Evolutionary conservation across 371 early-diverging fungal genomes (phyloP).

Genomic region (Sanchytrium tribonematis): DNA sequence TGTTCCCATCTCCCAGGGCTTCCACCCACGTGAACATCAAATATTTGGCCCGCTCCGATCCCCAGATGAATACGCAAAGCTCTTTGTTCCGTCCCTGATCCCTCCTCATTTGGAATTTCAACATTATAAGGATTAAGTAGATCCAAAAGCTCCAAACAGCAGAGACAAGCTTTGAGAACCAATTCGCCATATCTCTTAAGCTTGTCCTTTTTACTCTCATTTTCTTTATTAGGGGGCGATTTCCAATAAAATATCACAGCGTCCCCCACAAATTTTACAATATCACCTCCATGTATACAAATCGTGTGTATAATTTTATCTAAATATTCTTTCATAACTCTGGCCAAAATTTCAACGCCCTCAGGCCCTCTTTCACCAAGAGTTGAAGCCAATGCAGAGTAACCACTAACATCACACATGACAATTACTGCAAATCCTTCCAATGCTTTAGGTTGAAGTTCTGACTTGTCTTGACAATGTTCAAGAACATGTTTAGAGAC

Average conservation of each 20-base stretch:
- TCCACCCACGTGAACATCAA: slow-evolving; percentile 23
- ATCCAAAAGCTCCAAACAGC: slow-evolving; percentile 19
- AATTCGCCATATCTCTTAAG: slow-evolving; percentile 12
- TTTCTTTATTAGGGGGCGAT: no score
- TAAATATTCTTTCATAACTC: slow-evolving; percentile 21
- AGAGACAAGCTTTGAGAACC: slow-evolving; percentile 18
- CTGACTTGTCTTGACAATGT: not conserved
- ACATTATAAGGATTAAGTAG: slow-evolving; percentile 15
- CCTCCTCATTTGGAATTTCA: slow-evolving; percentile 13
- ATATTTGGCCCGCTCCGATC: slow-evolving; percentile 20
- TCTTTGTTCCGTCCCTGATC: no score
- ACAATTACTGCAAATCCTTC: slow-evolving; percentile 15
- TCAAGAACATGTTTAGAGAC: slow-evolving; percentile 15
- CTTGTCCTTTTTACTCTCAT: slow-evolving; percentile 2
- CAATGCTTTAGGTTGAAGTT: slow-evolving; percentile 9
- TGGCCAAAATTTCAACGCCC: slow-evolving; percentile 18
- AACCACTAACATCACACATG: slow-evolving; percentile 12
- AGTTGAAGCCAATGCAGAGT: slow-evolving; percentile 13
- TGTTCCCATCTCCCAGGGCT: slow-evolving; percentile 21
- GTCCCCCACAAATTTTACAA: slow-evolving; percentile 26
- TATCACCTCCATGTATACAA: slow-evolving; percentile 18
- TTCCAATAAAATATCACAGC: slow-evolving; percentile 25
- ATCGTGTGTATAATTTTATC: slow-evolving; percentile 24
- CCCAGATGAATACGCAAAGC: slow-evolving; percentile 19
- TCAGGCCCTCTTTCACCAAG: slow-evolving; percentile 18